These are phyloP conservation scores for Zasmidium citrigriseum DNA, from an alignment of 2,329 filamentous ascomycete genomes.

Conservation along the genomic window DNA sequence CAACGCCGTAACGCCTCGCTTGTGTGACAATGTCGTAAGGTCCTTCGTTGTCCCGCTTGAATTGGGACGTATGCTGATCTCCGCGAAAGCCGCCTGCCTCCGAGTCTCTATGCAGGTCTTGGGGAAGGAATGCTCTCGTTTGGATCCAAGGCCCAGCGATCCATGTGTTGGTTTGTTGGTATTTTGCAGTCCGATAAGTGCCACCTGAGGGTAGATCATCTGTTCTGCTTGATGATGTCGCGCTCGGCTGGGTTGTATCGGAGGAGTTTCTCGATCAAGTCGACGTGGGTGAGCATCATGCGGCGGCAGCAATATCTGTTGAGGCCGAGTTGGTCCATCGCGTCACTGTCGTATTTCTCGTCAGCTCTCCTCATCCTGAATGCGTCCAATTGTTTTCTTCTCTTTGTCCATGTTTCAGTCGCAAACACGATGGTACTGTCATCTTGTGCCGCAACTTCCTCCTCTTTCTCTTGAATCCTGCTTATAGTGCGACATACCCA, in stretches of 20 bases:
- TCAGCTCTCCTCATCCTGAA: neutral
- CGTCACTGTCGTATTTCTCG: conserved; percentile 63
- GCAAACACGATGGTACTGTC: neutral
- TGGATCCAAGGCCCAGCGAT: too few relatives aligned
- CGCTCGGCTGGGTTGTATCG: conserved; percentile 64
- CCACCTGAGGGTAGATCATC: too few relatives aligned
- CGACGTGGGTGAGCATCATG: conserved; percentile 99
- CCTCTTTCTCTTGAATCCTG: neutral
- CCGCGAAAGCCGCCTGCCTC: too few relatives aligned
- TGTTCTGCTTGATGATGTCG: conserved; percentile 35
- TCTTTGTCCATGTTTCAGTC: neutral
- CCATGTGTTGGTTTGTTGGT: too few relatives aligned
- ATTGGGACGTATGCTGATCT: too few relatives aligned
- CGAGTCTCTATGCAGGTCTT: too few relatives aligned
- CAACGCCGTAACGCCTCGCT: neutral
- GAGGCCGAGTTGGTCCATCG: conserved; percentile 91
- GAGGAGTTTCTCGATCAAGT: conserved; percentile 96
- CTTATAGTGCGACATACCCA: conserved; percentile 31
- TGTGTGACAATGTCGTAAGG: neutral
- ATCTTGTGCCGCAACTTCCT: neutral
- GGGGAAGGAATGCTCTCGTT: too few relatives aligned
- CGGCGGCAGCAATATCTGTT: conserved; percentile 97
- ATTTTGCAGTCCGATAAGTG: too few relatives aligned
- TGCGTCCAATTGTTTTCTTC: neutral
- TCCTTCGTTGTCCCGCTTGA: too few relatives aligned